Percentiles rank a stretch among this genome's conserved stretches.
phyloP scores from a whole-genome alignment of 805 yeast genomes.

The Yamadazyma olivae region DNA sequence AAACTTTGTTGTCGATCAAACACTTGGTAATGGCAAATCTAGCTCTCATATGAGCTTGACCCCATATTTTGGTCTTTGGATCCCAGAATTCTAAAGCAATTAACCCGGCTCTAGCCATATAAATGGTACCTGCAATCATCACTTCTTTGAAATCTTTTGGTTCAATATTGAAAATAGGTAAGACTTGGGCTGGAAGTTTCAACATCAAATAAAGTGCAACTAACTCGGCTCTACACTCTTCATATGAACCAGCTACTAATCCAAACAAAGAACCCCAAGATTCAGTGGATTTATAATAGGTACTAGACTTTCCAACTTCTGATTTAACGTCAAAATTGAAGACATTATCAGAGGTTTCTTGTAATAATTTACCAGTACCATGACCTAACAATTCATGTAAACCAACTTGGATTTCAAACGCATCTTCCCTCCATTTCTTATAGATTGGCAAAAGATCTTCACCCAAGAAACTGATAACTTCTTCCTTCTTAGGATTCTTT shows the following conservation, averaged over 20 bases:
- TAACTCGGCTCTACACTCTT: slow-evolving; percentile 90
- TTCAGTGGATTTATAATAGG: slow-evolving; percentile 74
- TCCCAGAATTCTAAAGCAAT: slow-evolving; percentile 85
- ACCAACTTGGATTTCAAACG: slow-evolving; percentile 92
- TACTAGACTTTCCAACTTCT: slow-evolving; percentile 67
- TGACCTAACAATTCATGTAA: slow-evolving; percentile 90
- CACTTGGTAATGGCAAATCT: slow-evolving; percentile 81
- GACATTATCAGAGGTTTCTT: slow-evolving; percentile 50
- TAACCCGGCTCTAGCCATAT: slow-evolving; percentile 88
- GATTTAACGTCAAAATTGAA: slow-evolving; percentile 68
- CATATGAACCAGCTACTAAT: slow-evolving; percentile 78
- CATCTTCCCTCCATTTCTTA: slow-evolving; percentile 70
- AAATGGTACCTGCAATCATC: slow-evolving; percentile 63
- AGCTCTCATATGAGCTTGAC: slow-evolving; percentile 94
- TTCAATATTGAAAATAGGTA: slow-evolving; percentile 70
- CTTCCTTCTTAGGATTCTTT: slow-evolving; percentile 62
- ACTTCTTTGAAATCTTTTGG: slow-evolving; percentile 59
- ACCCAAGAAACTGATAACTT: slow-evolving; percentile 63
- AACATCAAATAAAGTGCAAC: slow-evolving; percentile 81
- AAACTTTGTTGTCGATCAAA: slow-evolving; percentile 66
- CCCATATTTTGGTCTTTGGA: slow-evolving; percentile 80
- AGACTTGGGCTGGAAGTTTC: slow-evolving; percentile 53
- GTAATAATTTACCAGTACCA: slow-evolving; percentile 81
- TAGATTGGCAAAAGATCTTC: slow-evolving; percentile 53
- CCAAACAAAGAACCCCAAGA: slow-evolving; percentile 92